Base-by-base conservation (phyloP, 2,329 filamentous ascomycete genomes). In the Gremmenia infestans region DNA sequence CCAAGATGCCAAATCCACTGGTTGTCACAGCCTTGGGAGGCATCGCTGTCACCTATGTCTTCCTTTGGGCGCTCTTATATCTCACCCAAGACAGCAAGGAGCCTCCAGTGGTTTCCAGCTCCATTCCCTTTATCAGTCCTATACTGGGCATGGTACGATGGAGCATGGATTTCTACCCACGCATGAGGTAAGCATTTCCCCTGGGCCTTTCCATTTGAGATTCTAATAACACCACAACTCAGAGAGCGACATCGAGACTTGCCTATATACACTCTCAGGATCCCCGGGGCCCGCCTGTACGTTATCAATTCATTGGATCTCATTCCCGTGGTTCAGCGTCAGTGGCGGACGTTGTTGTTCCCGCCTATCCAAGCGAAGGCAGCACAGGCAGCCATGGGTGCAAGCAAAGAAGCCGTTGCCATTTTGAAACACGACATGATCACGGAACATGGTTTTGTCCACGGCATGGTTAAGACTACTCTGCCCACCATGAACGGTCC, bases 121-220 rank as follows among this genome's bases (percentile, higher is more conserved):
- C 43, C 9, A 52, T 55, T 35, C 48, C 48, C 4, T 55, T 52
- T 39, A n/a, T 55, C 17, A 55, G 40, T 52, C 53, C 48, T 15
- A 8, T 55, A 14, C 25, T 52, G 5, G 53, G 48, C 17, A 14
- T 47, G 23, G n/a, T 51, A 36, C 28, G 8, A 35, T 45, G 22
- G 28, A 40, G n/a, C n/a, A 28, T 25, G 37, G n/a, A 43, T 19
- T 51, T 42, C 39, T 43, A 42, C 37, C 4, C 19, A 32, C 17
- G 28, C 11, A 42, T 51, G 39, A 51, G 49, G 37, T 51, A 42
- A 25, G 49, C 23, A 49, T 23, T 17, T 14, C 19, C 12, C 48
- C 48, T 12, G 23, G 48, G 2, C 9, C 15, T 39, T 15, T 36
- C n/a, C 35, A 40, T 22, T 42, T 11, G n/a, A 11, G 17, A 35